Percentiles rank a stretch among this genome's conserved stretches.
Evolutionary conservation across 176 grass and related monocot species (phyloP).

Genomic region (Phoenix dactylifera): DNA sequence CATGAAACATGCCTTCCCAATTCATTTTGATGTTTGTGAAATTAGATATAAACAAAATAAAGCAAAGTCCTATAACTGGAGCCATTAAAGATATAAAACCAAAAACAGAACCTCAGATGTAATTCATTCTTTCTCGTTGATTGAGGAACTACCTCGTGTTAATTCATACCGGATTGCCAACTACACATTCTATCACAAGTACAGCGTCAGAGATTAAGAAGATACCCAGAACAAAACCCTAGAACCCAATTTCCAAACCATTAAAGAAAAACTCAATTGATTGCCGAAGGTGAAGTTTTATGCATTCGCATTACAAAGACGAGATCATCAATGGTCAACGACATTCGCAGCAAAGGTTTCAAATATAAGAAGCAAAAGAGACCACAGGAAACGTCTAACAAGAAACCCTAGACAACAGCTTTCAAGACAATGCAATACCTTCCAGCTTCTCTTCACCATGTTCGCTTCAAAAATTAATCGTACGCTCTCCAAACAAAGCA

Average conservation of each 20-base stretch:
- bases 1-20: conserved; percentile 4
- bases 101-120: no score
- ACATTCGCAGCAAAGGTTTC: neutral
- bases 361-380: neutral
- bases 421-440: no score
- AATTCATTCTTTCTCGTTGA: no score
- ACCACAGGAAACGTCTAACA: neutral
- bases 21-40: neutral
- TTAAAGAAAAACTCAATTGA: neutral
- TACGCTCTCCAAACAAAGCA: no score
- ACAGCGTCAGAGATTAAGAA: no score
- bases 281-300: neutral
- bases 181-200: no score
- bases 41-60: neutral
- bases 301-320: neutral
- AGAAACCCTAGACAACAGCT: no score
- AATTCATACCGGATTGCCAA: neutral
- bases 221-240: conserved; percentile 1
- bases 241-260: neutral
- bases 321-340: no score
- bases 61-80: neutral
- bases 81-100: no score
- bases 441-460: no score
- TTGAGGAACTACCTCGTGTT: no score
- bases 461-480: no score